These are phyloP conservation scores for Coemansia sp. DNA, from an alignment of 192 early-diverging fungal species.

Conservation along the genomic window DNA sequence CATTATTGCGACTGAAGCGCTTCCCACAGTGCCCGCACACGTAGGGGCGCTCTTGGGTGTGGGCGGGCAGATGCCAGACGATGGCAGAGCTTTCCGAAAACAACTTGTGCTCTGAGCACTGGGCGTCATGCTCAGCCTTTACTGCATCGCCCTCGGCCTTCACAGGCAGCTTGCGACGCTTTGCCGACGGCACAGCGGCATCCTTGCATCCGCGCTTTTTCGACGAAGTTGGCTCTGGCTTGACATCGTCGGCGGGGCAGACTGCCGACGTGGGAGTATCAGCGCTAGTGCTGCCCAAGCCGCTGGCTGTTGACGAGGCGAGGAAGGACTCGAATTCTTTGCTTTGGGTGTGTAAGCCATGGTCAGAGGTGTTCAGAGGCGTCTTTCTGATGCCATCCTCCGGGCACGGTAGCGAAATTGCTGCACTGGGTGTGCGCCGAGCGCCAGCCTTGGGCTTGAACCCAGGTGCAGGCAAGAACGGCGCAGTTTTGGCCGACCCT, in stretches of 20 bases:
- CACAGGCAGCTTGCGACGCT: slow-evolving; percentile 21
- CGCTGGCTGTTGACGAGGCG: background rate
- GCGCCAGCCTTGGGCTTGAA: too few relatives aligned
- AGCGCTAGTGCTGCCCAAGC: background rate
- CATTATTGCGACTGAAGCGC: slow-evolving; percentile 79
- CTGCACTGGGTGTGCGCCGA: too few relatives aligned
- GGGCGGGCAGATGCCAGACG: slow-evolving; percentile 79
- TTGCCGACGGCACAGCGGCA: background rate
- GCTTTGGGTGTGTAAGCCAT: background rate
- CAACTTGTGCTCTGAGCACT: slow-evolving; percentile 59
- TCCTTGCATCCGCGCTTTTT: slow-evolving; percentile 27
- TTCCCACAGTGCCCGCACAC: slow-evolving; percentile 63
- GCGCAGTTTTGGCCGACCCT: too few relatives aligned
- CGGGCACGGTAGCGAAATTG: too few relatives aligned
- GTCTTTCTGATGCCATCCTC: too few relatives aligned
- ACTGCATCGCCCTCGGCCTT: background rate
- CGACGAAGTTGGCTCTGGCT: background rate
- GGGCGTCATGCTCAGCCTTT: background rate
- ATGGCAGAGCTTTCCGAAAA: slow-evolving; percentile 89
- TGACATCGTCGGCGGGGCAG: slow-evolving; percentile 9
- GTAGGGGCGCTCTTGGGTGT: slow-evolving; percentile 75
- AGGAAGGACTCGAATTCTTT: slow-evolving; percentile 13
- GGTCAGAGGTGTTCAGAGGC: too few relatives aligned
- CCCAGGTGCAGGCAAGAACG: too few relatives aligned
- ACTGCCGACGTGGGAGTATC: slow-evolving; percentile 1